These are phyloP conservation scores for Cyberlindnera veronae DNA, from an alignment of 805 yeast genomes.

Conservation along the genomic window DNA sequence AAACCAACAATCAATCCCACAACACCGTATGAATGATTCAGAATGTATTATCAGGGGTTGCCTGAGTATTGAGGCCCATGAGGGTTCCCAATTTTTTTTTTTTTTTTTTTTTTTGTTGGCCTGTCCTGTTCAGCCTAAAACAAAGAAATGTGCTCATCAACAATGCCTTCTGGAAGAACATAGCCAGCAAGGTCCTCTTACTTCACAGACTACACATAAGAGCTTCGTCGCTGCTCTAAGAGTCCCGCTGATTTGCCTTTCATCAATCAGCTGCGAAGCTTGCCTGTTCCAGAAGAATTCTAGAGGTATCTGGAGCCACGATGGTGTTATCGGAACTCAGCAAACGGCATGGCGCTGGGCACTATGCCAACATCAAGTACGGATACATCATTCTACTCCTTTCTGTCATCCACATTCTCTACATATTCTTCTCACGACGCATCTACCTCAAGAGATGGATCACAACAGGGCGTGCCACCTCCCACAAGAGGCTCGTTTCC, in stretches of 20 bases:
- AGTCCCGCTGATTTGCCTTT: too few relatives aligned
- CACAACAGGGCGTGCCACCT: constrained; percentile 36
- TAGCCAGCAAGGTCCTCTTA: too few relatives aligned
- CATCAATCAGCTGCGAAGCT: too few relatives aligned
- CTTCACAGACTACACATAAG: too few relatives aligned
- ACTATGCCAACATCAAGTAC: constrained; percentile 53
- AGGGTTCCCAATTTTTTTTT: neutral
- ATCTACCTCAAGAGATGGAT: constrained; percentile 36
- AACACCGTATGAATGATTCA: too few relatives aligned
- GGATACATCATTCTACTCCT: constrained; percentile 51
- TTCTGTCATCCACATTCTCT: constrained; percentile 37
- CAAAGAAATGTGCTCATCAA: neutral
- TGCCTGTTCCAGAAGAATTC: too few relatives aligned
- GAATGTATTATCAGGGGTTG: too few relatives aligned
- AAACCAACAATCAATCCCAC: too few relatives aligned
- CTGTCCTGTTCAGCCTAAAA: constrained; percentile 1
- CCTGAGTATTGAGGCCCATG: too few relatives aligned
- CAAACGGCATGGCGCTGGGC: constrained; percentile 50
- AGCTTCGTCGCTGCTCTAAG: too few relatives aligned
- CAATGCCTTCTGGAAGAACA: too few relatives aligned
- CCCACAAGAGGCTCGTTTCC: constrained; percentile 30
- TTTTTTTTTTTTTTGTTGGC: constrained; percentile 1
- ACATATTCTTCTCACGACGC: constrained; percentile 33
- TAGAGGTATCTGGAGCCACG: too few relatives aligned
- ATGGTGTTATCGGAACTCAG: constrained; percentile 7